A percentile compares a stretch with the other conserved stretches of the same genome.
These are phyloP conservation scores for Gymnopilus dilepis DNA, from an alignment of 768 basidiomycete species.

Conservation along the genomic window DNA sequence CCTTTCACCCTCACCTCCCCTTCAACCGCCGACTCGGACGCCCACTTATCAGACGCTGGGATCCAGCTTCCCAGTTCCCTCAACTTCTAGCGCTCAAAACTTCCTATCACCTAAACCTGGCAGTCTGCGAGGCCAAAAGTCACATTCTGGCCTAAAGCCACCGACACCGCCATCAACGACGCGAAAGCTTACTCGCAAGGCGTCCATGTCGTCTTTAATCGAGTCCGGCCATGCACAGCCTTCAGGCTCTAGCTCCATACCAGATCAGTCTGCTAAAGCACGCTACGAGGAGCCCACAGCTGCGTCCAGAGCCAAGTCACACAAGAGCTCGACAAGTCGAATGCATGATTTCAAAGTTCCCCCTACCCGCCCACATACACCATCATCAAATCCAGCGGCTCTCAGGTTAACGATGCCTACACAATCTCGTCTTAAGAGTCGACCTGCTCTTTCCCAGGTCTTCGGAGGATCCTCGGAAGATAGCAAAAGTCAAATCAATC, in stretches of 20 bases:
- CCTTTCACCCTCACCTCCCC: constrained; percentile 73
- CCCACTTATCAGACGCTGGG: constrained; percentile 67
- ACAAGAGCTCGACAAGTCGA: constrained; percentile 69
- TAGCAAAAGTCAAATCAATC: constrained; percentile 38
- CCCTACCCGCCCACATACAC: constrained; percentile 80
- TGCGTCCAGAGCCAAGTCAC: constrained; percentile 77
- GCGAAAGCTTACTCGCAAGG: constrained; percentile 73
- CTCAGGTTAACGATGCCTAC: constrained; percentile 90
- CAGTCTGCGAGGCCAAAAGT: constrained; percentile 83
- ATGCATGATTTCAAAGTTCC: constrained; percentile 72
- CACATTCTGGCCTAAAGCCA: constrained; percentile 80
- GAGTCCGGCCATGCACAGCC: constrained; percentile 63
- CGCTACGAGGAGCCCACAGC: constrained; percentile 83
- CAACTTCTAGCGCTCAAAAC: constrained; percentile 51
- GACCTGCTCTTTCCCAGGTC: constrained; percentile 77
- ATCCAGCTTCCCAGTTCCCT: constrained; percentile 48
- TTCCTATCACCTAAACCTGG: constrained; percentile 73
- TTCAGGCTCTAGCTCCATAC: constrained; percentile 52
- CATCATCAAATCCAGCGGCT: constrained; percentile 77
- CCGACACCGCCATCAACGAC: constrained; percentile 70
- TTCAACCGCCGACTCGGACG: constrained; percentile 57
- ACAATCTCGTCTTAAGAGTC: constrained; percentile 72
- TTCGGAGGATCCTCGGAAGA: constrained; percentile 57
- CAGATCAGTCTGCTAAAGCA: constrained; percentile 44
- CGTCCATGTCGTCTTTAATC: constrained; percentile 77